phyloP scores from a whole-genome alignment of 2,329 filamentous ascomycete genomes.

The Aspergillus fijiensis region DNA sequence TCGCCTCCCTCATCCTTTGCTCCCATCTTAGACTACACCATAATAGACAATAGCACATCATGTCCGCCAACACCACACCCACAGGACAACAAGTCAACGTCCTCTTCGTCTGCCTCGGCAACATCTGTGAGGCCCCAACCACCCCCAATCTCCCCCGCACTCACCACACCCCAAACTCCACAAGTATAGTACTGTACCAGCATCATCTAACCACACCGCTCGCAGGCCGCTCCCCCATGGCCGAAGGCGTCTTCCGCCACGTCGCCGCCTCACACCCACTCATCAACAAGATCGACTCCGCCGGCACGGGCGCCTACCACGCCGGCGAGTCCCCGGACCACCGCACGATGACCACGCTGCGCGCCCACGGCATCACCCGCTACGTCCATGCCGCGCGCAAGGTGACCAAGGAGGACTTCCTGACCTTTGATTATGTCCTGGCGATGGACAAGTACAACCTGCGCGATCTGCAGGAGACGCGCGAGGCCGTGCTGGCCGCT shows the following conservation, averaged over 20 bases:
- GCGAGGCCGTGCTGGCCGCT: conserved; percentile 48
- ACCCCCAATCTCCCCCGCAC: conserved; percentile 3
- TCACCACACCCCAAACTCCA: not conserved
- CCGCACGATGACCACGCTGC: conserved; percentile 78
- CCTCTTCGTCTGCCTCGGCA: conserved; percentile 93
- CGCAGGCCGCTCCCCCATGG: conserved; percentile 80
- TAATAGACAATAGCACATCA: conserved; percentile 8
- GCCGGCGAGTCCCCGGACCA: conserved; percentile 72
- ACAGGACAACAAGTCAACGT: conserved; percentile 58
- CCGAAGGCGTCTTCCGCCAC: conserved; percentile 85
- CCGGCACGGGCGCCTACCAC: conserved; percentile 89
- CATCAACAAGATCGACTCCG: conserved; percentile 75
- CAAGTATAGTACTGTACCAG: no score
- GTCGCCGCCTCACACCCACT: conserved; percentile 59
- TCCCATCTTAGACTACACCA: not conserved
- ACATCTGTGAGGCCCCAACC: conserved; percentile 69
- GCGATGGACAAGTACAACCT: conserved; percentile 91
- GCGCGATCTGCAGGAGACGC: conserved; percentile 63
- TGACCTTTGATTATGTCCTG: conserved; percentile 86
- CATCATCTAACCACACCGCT: not conserved
- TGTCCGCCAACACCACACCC: conserved; percentile 22
- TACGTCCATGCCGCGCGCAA: conserved; percentile 78
- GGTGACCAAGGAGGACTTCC: conserved; percentile 71
- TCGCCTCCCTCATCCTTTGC: not conserved
- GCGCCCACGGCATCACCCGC: conserved; percentile 69